Evolutionary conservation across 257 asterid genomes (phyloP), one percentile per base, ranked within the genome.

Genomic region (Solanum microdontum): DNA sequence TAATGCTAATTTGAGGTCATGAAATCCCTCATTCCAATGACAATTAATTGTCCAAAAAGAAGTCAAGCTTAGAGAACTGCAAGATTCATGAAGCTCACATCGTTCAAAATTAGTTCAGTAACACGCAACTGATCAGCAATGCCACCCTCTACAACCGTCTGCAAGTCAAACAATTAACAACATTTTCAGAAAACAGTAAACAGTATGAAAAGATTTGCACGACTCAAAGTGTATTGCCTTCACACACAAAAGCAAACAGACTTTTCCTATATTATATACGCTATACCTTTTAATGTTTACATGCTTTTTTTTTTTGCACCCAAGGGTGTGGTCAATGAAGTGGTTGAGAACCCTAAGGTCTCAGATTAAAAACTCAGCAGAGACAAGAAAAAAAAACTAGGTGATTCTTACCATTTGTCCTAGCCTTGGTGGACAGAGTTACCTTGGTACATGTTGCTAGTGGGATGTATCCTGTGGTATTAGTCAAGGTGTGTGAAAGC

Each of bases 41-140:
- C 24, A 64, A 45, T 28, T 80, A 28, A 28, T 48, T 26, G 85
- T 23, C 69, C 26, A 30, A 48, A 80, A 48, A 80, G 69, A 80
- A 28, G 51, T 9, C 85, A 45, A 82, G 19, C 69, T 45, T 28
- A 48, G 43, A 82, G 43, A 82, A 48, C 85, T 48, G 85, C 32
- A 30, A 48, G 69, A 82, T 82, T 17, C 69, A 30, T 82, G 69
- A 88, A 87, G 43, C 97, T 93, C 89, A 97, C 98, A 90, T 97
- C 97, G 64, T 95, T 92, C 88, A 94, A 84, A 51, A 97, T 92
- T 88, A 94, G 98, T 89, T 97, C 98, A 1, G 97, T 90, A 88
- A 95, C 98, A 8, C 96, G 95, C 92, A 92, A 72, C 89, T 95
- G 99, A 93, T 95, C 97, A 9, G 98, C 91, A 90, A 94, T 93